Conservation (phyloP, 164 flowering plant species). For the Vitis cinerea region DNA sequence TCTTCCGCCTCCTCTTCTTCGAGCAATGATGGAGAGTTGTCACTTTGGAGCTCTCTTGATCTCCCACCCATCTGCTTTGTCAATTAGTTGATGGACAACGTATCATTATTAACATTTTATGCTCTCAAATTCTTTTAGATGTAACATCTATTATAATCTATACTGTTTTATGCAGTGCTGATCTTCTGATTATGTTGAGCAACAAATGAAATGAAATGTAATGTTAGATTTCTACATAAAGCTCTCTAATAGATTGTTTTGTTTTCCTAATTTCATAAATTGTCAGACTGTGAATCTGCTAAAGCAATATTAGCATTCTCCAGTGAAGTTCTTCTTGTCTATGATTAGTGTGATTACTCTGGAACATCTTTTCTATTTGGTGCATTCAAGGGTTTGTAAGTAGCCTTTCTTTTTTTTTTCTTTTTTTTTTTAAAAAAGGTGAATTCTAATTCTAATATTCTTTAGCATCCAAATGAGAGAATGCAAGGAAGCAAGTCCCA, state of each 20-base stretch:
- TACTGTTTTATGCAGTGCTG: not conserved
- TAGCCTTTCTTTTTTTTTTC: no score
- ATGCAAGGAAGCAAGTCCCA: no score
- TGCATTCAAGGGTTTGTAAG: no score
- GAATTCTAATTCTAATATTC: no score
- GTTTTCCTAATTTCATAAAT: not conserved
- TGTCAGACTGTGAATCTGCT: no score
- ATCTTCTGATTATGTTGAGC: not conserved
- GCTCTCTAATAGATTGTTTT: not conserved
- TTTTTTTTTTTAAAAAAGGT: no score
- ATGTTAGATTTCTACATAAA: not conserved
- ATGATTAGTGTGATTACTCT: no score
- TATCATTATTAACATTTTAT: not conserved
- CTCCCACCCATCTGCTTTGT: slow-evolving; percentile 54
- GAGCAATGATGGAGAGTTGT: slow-evolving; percentile 33
- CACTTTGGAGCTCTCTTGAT: slow-evolving; percentile 71
- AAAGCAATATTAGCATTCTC: no score
- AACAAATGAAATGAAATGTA: not conserved
- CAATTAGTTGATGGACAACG: slow-evolving; percentile 7
- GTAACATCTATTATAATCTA: not conserved
- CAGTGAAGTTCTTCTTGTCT: no score
- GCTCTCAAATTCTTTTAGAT: not conserved
- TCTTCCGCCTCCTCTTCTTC: slow-evolving; percentile 6
- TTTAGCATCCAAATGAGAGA: no score
- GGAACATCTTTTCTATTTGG: not conserved